A percentile compares a stretch with the other conserved stretches of the same genome.
Evolutionary conservation across 2,329 filamentous ascomycete genomes (phyloP).

Genomic region (Botrytis cinerea): DNA sequence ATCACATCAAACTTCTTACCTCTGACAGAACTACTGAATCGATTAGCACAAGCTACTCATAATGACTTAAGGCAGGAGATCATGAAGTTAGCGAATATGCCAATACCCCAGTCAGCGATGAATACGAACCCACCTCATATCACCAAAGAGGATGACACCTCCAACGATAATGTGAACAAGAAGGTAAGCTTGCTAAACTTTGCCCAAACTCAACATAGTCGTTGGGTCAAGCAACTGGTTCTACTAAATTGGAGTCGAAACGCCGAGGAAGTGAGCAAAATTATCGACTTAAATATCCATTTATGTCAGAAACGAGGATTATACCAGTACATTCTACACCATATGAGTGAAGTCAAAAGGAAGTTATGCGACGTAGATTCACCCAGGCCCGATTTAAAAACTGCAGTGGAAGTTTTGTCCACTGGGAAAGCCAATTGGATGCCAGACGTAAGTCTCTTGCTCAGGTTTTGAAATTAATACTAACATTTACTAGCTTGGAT

Average conservation of each 20-base stretch:
- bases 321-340: conserved; percentile 62
- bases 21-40: conserved; percentile 71
- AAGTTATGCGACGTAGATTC: conserved; percentile 72
- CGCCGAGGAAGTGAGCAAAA: conserved; percentile 74
- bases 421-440: conserved; percentile 77
- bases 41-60: conserved; percentile 81
- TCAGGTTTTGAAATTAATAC: conserved; percentile 1
- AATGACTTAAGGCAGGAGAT: conserved; percentile 74
- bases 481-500: conserved; percentile 61
- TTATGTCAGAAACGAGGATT: conserved; percentile 62
- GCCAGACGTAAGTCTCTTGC: conserved; percentile 63
- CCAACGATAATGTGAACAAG: conserved; percentile 69
- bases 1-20: conserved; percentile 77
- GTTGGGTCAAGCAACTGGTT: conserved; percentile 91
- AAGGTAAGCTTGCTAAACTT: conserved; percentile 76
- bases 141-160: conserved; percentile 55
- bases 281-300: conserved; percentile 84
- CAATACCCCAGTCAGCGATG: conserved; percentile 53
- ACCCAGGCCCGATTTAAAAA: conserved; percentile 87
- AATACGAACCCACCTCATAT: conserved; percentile 54
- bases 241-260: conserved; percentile 88
- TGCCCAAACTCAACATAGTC: conserved; percentile 75
- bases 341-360: conserved; percentile 71
- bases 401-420: conserved; percentile 80
- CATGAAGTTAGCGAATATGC: conserved; percentile 67